Evolutionary conservation across 768 basidiomycete species (phyloP).

Genomic region (Boletus fagicola): DNA sequence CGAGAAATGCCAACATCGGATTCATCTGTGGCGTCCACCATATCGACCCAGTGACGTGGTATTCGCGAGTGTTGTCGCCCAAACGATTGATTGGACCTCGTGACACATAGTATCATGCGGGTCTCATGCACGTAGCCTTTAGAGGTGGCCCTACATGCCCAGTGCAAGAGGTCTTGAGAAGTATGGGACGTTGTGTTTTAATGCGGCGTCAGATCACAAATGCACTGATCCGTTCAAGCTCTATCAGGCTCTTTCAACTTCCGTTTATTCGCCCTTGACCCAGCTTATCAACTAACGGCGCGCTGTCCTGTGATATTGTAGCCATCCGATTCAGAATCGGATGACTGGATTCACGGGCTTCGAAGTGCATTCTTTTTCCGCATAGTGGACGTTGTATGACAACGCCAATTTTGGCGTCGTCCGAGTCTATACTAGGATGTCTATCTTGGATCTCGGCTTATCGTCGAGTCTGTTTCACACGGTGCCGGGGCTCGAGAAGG

Average conservation of each 20-base stretch:
- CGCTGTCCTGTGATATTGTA: background rate
- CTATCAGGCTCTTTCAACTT: background rate
- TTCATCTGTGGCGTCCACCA: background rate
- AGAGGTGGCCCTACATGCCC: background rate
- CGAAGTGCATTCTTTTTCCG: background rate
- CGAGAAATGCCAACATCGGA: background rate
- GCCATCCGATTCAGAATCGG: conserved; percentile 10
- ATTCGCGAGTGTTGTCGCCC: background rate
- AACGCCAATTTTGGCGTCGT: background rate
- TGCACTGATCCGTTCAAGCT: background rate
- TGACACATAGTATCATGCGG: background rate
- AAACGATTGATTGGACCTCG: background rate
- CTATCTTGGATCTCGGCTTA: conserved; percentile 3
- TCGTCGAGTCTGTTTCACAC: conserved; percentile 5
- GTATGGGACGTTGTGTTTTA: background rate
- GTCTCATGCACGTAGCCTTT: background rate
- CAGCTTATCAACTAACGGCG: background rate
- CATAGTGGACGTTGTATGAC: background rate
- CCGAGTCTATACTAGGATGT: background rate
- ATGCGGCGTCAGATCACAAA: background rate
- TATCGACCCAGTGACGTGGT: background rate
- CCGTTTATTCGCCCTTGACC: background rate
- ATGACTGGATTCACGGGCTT: conserved; percentile 6
- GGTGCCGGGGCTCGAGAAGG: background rate
- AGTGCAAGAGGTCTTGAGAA: background rate